A percentile compares a stretch with the other conserved stretches of the same genome.
Evolutionary conservation across 139 green algal genomes (phyloP).

Genomic region (Nannochloris sp.): DNA sequence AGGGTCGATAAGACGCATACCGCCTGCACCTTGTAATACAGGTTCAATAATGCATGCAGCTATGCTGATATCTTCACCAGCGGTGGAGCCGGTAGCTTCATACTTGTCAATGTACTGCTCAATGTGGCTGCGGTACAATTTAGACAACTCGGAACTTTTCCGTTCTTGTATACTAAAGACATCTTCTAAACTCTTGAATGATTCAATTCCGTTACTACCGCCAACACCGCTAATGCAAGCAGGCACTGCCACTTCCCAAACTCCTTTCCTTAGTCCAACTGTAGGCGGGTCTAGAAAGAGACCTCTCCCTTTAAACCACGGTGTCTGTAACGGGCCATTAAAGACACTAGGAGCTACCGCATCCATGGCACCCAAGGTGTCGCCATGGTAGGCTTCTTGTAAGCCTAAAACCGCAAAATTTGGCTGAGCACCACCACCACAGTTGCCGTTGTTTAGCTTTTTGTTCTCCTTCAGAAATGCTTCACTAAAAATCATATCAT

Average conservation of each 20-base stretch:
- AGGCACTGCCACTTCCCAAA: constrained; percentile 26
- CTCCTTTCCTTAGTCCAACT: constrained; percentile 37
- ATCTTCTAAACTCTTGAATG: background rate
- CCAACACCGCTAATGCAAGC: background rate
- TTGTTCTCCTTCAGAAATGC: too few relatives aligned
- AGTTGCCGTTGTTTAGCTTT: too few relatives aligned
- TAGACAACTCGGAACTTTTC: constrained; percentile 2
- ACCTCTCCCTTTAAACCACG: constrained; percentile 68
- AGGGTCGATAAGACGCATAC: constrained; percentile 92
- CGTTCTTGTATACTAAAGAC: background rate
- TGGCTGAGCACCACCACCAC: background rate
- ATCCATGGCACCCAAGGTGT: constrained; percentile 94
- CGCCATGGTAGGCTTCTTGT: constrained; percentile 87
- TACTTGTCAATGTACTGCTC: constrained; percentile 2
- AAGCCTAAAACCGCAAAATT: constrained; percentile 74
- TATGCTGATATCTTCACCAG: too few relatives aligned
- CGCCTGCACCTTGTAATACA: constrained; percentile 82
- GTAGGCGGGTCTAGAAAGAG: constrained; percentile 76
- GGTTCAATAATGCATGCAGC: constrained; percentile 81
- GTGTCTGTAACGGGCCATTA: constrained; percentile 65
- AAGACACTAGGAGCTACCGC: constrained; percentile 62
- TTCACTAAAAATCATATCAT: background rate
- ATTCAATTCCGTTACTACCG: background rate
- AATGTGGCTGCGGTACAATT: background rate
- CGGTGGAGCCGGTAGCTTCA: background rate